These are phyloP conservation scores for Rhynchosporium secalis DNA, from an alignment of 2,329 filamentous ascomycete genomes.

Conservation along the genomic window DNA sequence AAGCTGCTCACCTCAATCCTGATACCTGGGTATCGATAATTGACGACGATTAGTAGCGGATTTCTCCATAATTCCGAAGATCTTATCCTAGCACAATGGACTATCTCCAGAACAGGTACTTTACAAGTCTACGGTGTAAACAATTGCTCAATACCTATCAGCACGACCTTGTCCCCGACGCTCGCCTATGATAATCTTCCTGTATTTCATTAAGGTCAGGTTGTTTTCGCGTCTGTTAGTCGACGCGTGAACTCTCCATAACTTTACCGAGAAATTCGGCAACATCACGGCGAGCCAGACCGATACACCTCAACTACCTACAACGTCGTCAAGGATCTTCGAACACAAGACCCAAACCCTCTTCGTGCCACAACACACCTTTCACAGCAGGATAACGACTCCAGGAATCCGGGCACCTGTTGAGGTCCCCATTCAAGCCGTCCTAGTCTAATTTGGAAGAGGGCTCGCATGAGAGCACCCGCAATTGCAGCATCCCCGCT, in stretches of 20 bases:
- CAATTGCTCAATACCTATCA: too few relatives aligned
- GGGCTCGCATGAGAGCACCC: background rate
- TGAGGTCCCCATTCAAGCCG: background rate
- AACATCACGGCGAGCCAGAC: background rate
- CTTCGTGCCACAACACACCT: background rate
- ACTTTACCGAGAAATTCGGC: background rate
- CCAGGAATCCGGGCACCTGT: conserved; percentile 5
- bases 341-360: background rate
- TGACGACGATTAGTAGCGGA: too few relatives aligned
- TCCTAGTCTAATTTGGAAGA: background rate
- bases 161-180: too few relatives aligned
- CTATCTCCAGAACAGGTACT: too few relatives aligned
- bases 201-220: too few relatives aligned
- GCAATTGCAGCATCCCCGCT: conserved; percentile 10
- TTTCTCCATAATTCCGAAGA: background rate
- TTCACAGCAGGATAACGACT: background rate
- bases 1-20: too few relatives aligned
- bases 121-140: too few relatives aligned
- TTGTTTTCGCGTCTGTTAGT: too few relatives aligned
- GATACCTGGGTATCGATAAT: too few relatives aligned
- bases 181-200: too few relatives aligned
- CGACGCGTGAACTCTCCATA: background rate
- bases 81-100: background rate
- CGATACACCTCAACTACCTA: background rate
- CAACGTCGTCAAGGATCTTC: background rate